phyloP scores from a whole-genome alignment of 2,329 filamentous ascomycete species.

The Apiospora arundinis region DNA sequence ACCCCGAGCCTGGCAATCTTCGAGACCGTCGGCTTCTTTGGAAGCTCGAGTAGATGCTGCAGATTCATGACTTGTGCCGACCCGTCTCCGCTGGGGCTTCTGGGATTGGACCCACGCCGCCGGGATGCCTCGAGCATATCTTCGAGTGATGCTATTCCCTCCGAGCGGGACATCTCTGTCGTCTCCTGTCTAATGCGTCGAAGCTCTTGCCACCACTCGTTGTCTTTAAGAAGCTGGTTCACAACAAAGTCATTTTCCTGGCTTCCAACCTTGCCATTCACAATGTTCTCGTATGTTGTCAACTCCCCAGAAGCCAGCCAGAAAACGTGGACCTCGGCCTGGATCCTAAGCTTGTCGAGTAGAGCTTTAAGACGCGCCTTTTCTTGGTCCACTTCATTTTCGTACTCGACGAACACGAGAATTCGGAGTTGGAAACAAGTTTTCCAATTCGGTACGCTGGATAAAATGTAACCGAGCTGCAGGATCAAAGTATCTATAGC shows the following conservation, averaged over 20 bases:
- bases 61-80: conserved; percentile 51
- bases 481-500: conserved; percentile 76
- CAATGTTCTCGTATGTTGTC: conserved; percentile 76
- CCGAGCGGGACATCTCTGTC: conserved; percentile 46
- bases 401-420: conserved; percentile 88
- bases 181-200: conserved; percentile 57
- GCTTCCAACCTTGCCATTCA: conserved; percentile 69
- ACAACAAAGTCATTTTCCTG: conserved; percentile 66
- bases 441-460: conserved; percentile 83
- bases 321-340: conserved; percentile 80
- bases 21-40: conserved; percentile 64
- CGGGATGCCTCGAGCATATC: conserved; percentile 52
- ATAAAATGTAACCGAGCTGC: conserved; percentile 83
- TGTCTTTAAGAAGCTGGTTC: conserved; percentile 69
- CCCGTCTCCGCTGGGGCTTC: conserved; percentile 37
- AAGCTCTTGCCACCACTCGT: conserved; percentile 85
- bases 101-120: conserved; percentile 52
- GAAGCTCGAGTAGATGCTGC: conserved; percentile 65
- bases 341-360: conserved; percentile 81
- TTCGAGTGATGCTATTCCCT: conserved; percentile 51
- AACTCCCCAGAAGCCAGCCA: conserved; percentile 79
- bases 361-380: conserved; percentile 73
- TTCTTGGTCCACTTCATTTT: conserved; percentile 83
- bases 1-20: conserved; percentile 63
- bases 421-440: conserved; percentile 73